These are phyloP conservation scores for Aspergillus aculeatus DNA, from an alignment of 2,329 filamentous ascomycete genomes.

Conservation along the genomic window DNA sequence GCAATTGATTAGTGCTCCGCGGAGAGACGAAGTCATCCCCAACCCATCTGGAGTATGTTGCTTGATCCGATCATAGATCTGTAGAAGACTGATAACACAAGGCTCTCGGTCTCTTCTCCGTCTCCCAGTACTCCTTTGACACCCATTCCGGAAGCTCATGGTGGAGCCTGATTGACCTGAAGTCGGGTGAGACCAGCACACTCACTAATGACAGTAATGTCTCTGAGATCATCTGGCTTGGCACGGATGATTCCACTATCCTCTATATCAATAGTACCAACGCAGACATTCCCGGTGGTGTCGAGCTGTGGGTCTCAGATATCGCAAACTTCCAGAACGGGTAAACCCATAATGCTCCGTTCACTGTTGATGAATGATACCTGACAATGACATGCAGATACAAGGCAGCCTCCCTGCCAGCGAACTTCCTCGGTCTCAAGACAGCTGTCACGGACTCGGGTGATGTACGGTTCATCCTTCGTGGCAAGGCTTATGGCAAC, in stretches of 20 bases:
- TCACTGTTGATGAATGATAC: not conserved
- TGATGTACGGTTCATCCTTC: constrained; percentile 53
- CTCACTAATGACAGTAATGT: constrained; percentile 65
- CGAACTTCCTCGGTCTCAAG: constrained; percentile 42
- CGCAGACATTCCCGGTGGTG: constrained; percentile 39
- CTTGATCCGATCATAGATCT: not conserved
- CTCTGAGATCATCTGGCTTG: constrained; percentile 74
- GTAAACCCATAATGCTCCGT: constrained; percentile 19
- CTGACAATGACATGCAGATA: constrained; percentile 26
- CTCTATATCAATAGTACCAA: constrained; percentile 55
- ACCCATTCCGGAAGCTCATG: constrained; percentile 61
- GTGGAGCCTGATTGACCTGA: constrained; percentile 71
- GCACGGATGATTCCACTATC: constrained; percentile 61
- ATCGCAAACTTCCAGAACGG: constrained; percentile 32
- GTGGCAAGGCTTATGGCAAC: constrained; percentile 64
- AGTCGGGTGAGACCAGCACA: constrained; percentile 62
- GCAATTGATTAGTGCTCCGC: constrained; percentile 38
- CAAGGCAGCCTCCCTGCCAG: constrained; percentile 39
- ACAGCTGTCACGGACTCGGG: constrained; percentile 36
- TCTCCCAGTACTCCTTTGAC: constrained; percentile 77
- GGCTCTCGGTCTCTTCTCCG: constrained; percentile 51
- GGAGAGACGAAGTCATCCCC: constrained; percentile 37
- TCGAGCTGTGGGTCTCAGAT: constrained; percentile 41
- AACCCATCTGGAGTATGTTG: constrained; percentile 41
- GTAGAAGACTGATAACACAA: constrained; percentile 16